A percentile compares a stretch with the other conserved stretches of the same genome.
These are phyloP conservation scores for Trichosporon ovoides DNA, from an alignment of 1,284 basidiomycete genomes.

Conservation along the genomic window DNA sequence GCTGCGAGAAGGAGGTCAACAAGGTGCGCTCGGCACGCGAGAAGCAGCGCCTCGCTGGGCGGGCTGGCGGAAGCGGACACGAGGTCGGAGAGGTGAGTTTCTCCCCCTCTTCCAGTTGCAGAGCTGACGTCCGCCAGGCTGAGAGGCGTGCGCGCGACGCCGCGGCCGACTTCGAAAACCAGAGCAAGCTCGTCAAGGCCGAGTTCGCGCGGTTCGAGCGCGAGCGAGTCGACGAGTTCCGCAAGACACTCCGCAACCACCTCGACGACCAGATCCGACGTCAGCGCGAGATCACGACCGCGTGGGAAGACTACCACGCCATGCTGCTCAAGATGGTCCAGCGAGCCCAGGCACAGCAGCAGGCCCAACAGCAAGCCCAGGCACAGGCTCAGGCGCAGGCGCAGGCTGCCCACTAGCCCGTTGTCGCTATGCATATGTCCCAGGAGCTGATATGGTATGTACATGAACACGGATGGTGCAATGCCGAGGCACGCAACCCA, in stretches of 20 bases:
- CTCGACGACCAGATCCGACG: constrained; percentile 38
- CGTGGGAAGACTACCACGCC: constrained; percentile 44
- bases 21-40: constrained; percentile 72
- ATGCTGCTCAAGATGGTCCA: constrained; percentile 38
- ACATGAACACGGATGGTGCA: background rate
- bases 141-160: constrained; percentile 75
- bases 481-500: background rate
- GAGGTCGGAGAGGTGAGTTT: constrained; percentile 70
- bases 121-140: constrained; percentile 53
- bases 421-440: background rate
- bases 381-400: background rate
- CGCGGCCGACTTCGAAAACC: constrained; percentile 80
- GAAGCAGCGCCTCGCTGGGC: constrained; percentile 66
- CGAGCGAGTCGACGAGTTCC: constrained; percentile 68
- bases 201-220: constrained; percentile 92
- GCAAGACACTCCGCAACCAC: constrained; percentile 37
- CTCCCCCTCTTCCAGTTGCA: background rate
- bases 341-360: constrained; percentile 26
- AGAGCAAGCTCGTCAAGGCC: constrained; percentile 76
- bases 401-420: background rate
- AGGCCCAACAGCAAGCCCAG: background rate
- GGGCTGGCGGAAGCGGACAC: constrained; percentile 49
- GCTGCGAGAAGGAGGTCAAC: constrained; percentile 66
- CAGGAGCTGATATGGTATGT: background rate
- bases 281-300: constrained; percentile 40